Base-by-base conservation (phyloP, 225 moss, liverwort and hornwort species). In the Polytrichum formosum region DNA sequence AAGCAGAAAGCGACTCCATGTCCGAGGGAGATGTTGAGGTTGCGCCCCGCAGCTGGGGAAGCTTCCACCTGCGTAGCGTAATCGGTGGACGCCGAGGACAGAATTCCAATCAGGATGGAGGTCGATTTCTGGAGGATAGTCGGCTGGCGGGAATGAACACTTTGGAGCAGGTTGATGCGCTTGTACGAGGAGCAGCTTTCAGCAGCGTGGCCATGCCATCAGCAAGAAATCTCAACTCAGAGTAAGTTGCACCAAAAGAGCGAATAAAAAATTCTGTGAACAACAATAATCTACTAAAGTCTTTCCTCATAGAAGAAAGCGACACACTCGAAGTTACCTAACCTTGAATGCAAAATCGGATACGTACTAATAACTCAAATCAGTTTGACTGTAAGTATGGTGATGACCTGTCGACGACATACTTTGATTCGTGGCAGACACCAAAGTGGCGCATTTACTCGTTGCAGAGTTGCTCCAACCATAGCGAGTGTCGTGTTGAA, bases 11-110 rank as follows among this genome's bases (percentile, higher is more conserved):
- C 64, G 73, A 79, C 25, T 53, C 61, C 59, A 68, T 71, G 46
- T 79, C 76, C 26, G 73, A 66, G 65, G 70, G 69, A 70, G 76
- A 74, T 58, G 64, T 63, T 65, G 83, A 67, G 65, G 65, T 53
- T 73, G 83, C 70, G 74, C 59, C 67, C 28, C 23, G 79, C 55
- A 31, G 74, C 28, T 68, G 82, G 76, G 70, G 81, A 20, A 73
- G 79, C 26, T 78, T 69, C 28, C 76, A 80, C 73, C 64, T 76
- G 64, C 76, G 76, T 18, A 80, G 80, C 26, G 54, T 80, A 33
- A 67, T 75, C 53, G 72, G 72, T 72, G 80, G 80, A 65, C 80
- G 76, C 18, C 65, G 69, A 58, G 72, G 75, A 54, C 80, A 75
- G 10, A 75, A 33, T 33, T 72, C 80, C 25, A 76, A 68, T 65